Evolutionary conservation across 2,329 filamentous ascomycete genomes (phyloP).

Genomic region (Venturiaceae sp.): DNA sequence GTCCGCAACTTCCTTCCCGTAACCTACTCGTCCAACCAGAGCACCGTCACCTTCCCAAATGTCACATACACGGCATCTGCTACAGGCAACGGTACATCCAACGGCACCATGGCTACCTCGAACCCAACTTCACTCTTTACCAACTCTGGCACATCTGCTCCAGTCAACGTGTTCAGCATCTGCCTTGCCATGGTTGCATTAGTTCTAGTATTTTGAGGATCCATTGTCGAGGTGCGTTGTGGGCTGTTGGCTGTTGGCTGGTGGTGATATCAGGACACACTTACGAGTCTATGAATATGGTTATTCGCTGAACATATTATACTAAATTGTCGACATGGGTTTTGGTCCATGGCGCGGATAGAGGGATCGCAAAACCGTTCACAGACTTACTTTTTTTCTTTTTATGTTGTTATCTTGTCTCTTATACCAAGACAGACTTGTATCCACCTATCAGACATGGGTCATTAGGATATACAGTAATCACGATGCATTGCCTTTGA

Average conservation of each 20-base stretch:
- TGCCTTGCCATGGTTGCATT: neutral
- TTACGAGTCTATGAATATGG: neutral
- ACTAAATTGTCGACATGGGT: neutral
- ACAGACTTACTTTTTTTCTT: constrained; percentile 1
- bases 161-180: neutral
- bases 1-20: neutral
- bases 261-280: neutral
- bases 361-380: neutral
- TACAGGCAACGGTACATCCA: neutral
- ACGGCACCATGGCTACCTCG: neutral
- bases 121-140: neutral
- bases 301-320: neutral
- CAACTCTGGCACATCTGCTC: neutral
- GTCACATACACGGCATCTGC: neutral
- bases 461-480: neutral
- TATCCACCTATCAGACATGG: neutral
- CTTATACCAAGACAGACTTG: neutral
- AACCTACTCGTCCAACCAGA: neutral
- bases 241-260: neutral
- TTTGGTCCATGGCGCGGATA: neutral
- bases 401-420: neutral
- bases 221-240: neutral
- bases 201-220: neutral
- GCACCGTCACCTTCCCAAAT: neutral
- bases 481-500: neutral